Evolutionary conservation across 2,329 filamentous ascomycete species (phyloP), one percentile per base, ranked within the genome.

Genomic region (Boeremia exigua): DNA sequence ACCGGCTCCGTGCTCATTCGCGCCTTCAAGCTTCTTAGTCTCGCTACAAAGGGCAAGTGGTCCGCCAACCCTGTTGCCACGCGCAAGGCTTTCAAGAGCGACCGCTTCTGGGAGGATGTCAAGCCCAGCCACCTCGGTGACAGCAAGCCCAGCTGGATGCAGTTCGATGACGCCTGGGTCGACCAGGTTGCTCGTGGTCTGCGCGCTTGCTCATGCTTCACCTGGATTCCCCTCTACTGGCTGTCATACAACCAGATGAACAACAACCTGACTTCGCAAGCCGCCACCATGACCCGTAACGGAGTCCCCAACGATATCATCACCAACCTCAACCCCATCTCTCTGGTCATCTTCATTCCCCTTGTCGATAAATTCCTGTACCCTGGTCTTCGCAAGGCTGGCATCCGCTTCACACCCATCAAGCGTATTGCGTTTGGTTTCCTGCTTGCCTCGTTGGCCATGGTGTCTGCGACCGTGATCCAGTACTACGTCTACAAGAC

Each of bases 141-240:
- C 1, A 71, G 80, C 60, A 86, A 86, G 50, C 89, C 89, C 0
- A 36, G 51, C 0, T 93, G 89, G 89, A 92, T 93, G 88, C 89
- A 87, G 0, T 92, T 92, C 64, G 90, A 94, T 59, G 91, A 94
- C 63, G 85, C 85, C 48, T 94, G 90, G 89, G 90, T 94, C 30
- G 89, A 92, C 59, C 72, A 76, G 50, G 73, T 76, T 28, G 72
- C 72, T 34, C 72, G 74, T 64, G 74, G 73, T 60, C 61, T 75
- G 8, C 71, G 72, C 53, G 74, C 74, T 19, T 75, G 72, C 65
- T 74, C 71, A 36, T 74, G 72, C 57, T 70, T 84, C 61, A 88
- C 91, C 30, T 93, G 73, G 69, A 74, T 75, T 39, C 74, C 74
- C 12, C 67, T 76, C 6, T 76, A 75, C 69, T 76, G 71, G 68